Evolutionary conservation across 495 filamentous ascomycete genomes (phyloP), one percentile per base, ranked within the genome.

Genomic region (Ramalina intermedia): DNA sequence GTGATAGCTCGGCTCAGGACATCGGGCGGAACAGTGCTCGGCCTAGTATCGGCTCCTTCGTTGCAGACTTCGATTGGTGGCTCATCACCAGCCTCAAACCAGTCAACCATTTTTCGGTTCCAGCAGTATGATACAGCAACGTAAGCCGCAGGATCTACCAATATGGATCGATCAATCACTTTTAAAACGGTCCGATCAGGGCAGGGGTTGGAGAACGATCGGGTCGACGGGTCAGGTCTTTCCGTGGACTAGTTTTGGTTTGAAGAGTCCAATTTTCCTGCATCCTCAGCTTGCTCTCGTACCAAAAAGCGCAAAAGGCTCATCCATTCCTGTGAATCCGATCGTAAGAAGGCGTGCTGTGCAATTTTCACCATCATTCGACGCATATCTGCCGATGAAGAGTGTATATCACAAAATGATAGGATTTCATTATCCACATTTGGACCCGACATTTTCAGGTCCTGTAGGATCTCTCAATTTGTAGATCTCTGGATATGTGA

Each of bases 121-220:
- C 52, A 55, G 42, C 52, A 55, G 37, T 55, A 55, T n/a, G 52
- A 55, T 27, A 51, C 48, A 20, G 52, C 52, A 20, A 55, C 35
- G 24, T 46, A 55, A 20, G 35, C 17, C 4, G 20, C 20, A 41
- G 47, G 18, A 40, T 49, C 47, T 38, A 14, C 37, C 47, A 49
- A 16, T 6, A 38, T 27, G 18, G 47, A 18, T 12, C 47, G 37
- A 20, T 21, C 13, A 6, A 13, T 38, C 47, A 49, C 40, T 41
- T 41, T 40, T 16, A 49, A 24, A 17, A 1, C n/a, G 6, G 20
- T 41, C 6, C 23, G 9, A 24, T 23, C 6, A 41, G 7, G 33
- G 23, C 8, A 12, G 14, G 9, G 16, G 33, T 26, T 11, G 26
- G 24, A 29, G 18, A 26, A 5, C n/a, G 23, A 12, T 4, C n/a